Conservation (phyloP, 164 flowering plant genomes). For the Macadamia integrifolia region DNA sequence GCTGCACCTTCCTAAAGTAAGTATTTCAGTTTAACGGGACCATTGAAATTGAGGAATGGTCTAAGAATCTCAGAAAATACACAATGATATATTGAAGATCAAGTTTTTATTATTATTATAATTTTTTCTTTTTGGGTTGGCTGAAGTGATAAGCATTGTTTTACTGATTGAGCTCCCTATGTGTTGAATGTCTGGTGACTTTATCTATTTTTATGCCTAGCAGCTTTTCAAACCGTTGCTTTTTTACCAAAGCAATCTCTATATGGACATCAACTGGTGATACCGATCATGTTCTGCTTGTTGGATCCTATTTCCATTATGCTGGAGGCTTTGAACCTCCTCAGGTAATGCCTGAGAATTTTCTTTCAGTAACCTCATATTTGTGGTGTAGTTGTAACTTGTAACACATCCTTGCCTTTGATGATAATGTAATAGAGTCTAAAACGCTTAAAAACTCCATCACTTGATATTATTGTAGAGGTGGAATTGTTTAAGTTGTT, state of each 20-base stretch:
- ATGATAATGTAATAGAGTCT: not conserved
- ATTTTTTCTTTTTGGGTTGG: no score
- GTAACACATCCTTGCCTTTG: not conserved
- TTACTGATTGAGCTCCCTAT: conserved; percentile 1
- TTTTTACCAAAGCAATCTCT: conserved; percentile 93
- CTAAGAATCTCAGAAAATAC: not conserved
- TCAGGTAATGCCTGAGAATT: conserved; percentile 35
- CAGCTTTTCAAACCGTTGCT: conserved; percentile 97
- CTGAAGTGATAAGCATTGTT: not conserved
- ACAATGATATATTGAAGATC: not conserved
- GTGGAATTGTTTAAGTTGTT: no score
- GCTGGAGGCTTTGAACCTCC: conserved; percentile 97
- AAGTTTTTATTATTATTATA: no score
- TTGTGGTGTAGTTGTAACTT: not conserved
- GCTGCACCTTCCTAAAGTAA: not conserved
- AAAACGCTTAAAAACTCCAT: no score
- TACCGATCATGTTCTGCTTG: conserved; percentile 80
- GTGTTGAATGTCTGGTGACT: conserved; percentile 2
- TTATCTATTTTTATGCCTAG: not conserved
- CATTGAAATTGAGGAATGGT: not conserved
- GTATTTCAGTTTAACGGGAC: not conserved
- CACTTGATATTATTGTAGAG: no score
- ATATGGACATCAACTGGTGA: conserved; percentile 98
- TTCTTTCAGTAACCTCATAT: not conserved
- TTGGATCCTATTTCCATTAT: conserved; percentile 90